Evolutionary conservation across 2,329 filamentous ascomycete species (phyloP).

Genomic region (Cercospora sp.): DNA sequence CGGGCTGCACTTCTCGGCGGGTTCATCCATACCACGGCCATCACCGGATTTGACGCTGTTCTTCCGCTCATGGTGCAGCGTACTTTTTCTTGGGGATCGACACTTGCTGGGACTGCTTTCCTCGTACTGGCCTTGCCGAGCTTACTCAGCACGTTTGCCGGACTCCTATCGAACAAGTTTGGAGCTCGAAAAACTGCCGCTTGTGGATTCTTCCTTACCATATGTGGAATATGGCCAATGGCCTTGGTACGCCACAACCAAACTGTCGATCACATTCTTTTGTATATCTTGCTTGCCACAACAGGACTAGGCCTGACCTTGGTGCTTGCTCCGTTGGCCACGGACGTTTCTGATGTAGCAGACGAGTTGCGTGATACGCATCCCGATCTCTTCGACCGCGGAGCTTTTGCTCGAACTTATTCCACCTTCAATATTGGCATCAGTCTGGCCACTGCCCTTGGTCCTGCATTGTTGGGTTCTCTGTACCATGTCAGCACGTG

Average conservation of each 20-base stretch:
- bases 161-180: background rate
- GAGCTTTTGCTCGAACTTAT: background rate
- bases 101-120: background rate
- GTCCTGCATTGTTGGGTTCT: background rate
- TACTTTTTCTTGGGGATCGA: background rate
- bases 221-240: background rate
- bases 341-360: background rate
- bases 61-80: background rate
- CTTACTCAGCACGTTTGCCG: background rate
- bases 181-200: background rate
- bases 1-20: background rate
- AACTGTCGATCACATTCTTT: background rate
- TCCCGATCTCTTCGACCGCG: background rate
- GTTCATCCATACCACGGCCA: background rate
- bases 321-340: background rate
- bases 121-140: background rate
- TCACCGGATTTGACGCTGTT: background rate
- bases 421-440: background rate
- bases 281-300: background rate
- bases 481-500: background rate
- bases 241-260: background rate
- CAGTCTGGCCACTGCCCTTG: background rate
- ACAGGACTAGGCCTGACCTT: background rate
- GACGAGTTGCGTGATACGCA: background rate
- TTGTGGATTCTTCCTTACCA: background rate